Conservation (phyloP, 1,284 basidiomycete genomes). For the Cutaneotrichosporon dermatis region DNA sequence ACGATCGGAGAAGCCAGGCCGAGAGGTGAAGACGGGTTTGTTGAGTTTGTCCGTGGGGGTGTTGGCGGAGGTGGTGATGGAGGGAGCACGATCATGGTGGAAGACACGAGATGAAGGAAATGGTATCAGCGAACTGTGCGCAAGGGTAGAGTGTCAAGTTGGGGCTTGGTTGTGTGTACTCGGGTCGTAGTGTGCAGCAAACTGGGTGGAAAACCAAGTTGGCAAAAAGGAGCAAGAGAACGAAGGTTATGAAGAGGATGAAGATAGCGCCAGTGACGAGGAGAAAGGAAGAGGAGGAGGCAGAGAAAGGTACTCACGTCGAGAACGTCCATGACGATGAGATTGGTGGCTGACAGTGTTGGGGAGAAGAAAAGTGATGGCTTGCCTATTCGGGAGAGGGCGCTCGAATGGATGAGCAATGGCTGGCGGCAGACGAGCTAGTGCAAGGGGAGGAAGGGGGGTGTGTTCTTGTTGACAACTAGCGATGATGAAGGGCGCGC, state of each 20-base stretch:
- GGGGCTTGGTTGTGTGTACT: not conserved
- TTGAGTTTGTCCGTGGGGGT: not conserved
- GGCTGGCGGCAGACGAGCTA: too few relatives aligned
- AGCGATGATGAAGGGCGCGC: too few relatives aligned
- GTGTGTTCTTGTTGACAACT: too few relatives aligned
- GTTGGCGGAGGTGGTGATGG: not conserved
- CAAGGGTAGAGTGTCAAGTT: not conserved
- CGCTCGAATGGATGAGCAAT: not conserved
- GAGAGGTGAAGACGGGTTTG: not conserved
- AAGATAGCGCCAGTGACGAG: not conserved
- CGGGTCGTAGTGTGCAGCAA: not conserved
- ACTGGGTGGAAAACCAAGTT: slow-evolving; percentile 3
- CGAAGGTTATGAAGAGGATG: not conserved
- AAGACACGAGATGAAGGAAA: not conserved
- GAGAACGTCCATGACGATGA: slow-evolving; percentile 28
- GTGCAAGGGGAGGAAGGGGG: too few relatives aligned
- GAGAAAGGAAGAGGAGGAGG: not conserved
- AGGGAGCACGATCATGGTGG: not conserved
- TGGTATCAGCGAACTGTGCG: slow-evolving; percentile 1
- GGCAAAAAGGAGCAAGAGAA: not conserved
- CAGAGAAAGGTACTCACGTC: slow-evolving; percentile 25
- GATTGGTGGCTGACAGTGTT: not conserved
- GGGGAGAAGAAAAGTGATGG: not conserved
- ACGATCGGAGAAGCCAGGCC: slow-evolving; percentile 4
- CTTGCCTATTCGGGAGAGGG: not conserved